Evolutionary conservation across 805 yeast species (phyloP).

Genomic region (Candida namnaoensis): DNA sequence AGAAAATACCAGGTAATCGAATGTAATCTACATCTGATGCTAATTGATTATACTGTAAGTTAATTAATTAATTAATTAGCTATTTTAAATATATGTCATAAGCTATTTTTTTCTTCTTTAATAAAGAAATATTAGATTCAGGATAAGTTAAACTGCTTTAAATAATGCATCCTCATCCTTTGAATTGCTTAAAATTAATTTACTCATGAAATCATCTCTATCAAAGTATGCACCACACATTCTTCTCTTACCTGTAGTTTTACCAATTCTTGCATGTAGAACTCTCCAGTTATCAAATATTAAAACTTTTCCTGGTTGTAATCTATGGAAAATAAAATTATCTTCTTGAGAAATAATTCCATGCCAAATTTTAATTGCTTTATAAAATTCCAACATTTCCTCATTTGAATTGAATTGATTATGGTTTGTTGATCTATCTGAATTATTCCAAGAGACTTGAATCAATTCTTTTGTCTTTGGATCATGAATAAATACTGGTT

Average conservation of each 20-base stretch:
- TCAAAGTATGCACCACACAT: constrained; percentile 69
- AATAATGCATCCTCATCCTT: constrained; percentile 37
- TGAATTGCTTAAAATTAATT: constrained; percentile 34
- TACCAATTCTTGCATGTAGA: constrained; percentile 54
- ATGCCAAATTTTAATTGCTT: constrained; percentile 51
- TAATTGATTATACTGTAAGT: no score
- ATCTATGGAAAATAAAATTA: constrained; percentile 43
- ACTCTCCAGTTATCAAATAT: constrained; percentile 71
- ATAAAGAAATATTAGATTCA: no score
- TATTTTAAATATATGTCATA: no score
- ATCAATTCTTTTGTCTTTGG: constrained; percentile 36
- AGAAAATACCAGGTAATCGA: no score
- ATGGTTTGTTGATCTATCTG: constrained; percentile 51
- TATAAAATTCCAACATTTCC: constrained; percentile 43
- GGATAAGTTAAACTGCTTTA: constrained; percentile 3
- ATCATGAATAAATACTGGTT: constrained; percentile 51
- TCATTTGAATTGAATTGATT: constrained; percentile 23
- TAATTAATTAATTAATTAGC: no score
- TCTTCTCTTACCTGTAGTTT: constrained; percentile 56
- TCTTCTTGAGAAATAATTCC: constrained; percentile 37
- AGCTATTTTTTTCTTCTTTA: no score
- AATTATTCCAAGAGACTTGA: constrained; percentile 66
- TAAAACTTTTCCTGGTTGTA: constrained; percentile 57
- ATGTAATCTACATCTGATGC: no score
- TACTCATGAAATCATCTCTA: constrained; percentile 54